These are phyloP conservation scores for Biancaea sappan DNA, from an alignment of 306 rosid species.

Conservation along the genomic window DNA sequence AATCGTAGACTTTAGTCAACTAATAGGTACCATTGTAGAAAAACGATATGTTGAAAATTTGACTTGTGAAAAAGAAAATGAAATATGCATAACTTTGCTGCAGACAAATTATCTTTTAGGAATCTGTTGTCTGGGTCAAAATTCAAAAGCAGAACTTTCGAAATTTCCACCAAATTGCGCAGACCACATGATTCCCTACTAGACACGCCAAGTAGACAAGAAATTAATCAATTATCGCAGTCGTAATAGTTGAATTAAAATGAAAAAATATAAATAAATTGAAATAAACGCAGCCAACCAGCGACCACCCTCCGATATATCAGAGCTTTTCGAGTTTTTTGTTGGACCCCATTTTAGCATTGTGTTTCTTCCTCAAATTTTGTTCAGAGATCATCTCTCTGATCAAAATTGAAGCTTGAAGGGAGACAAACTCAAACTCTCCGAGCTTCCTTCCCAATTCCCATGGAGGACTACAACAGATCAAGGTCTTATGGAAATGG, in stretches of 20 bases:
- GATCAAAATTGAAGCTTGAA: constrained; percentile 10
- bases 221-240: neutral
- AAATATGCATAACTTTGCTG: neutral
- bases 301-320: constrained; percentile 21
- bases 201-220: constrained; percentile 50
- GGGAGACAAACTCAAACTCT: neutral
- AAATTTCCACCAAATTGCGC: constrained; percentile 2
- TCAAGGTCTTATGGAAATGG: constrained; percentile 59
- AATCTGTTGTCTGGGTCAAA: constrained; percentile 42
- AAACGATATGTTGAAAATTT: neutral
- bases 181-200: constrained; percentile 52
- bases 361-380: constrained; percentile 9
- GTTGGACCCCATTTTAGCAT: constrained; percentile 50
- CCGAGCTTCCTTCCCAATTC: constrained; percentile 4
- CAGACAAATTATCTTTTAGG: neutral
- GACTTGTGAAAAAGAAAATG: neutral
- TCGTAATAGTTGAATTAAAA: constrained; percentile 5
- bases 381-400: constrained; percentile 19
- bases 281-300: constrained; percentile 30
- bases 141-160: constrained; percentile 29
- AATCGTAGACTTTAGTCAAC: constrained; percentile 13
- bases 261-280: constrained; percentile 7
- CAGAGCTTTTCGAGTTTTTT: constrained; percentile 20
- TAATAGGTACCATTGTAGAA: neutral
- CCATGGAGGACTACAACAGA: constrained; percentile 72